Base-by-base conservation (phyloP, 768 basidiomycete species). In the Lactifluus hygrophoroides region DNA sequence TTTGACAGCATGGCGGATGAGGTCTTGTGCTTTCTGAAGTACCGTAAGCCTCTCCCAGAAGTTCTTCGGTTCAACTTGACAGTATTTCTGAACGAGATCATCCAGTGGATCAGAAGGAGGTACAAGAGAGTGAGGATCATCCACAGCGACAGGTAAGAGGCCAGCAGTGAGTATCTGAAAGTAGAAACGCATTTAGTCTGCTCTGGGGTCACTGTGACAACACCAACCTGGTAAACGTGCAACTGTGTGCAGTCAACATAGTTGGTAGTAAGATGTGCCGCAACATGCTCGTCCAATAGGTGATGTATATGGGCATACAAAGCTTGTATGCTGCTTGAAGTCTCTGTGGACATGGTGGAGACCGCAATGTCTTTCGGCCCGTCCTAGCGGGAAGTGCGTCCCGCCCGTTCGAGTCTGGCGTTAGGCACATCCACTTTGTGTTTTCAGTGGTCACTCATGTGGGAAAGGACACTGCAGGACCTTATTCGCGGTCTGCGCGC, bases 381-480 rank as follows among this genome's bases (percentile, higher is more conserved):
- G 21, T 44, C 30, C 52, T 34, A 1, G 32, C 27, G 27, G 38
- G n/a, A 5, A 10, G 32, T 10, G 32, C 5, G 32, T 32, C 32
- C 32, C 32, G 32, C 32, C n/a, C n/a, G n/a, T n/a, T n/a, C 8
- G 27, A 30, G 45, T 37, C 27, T 27, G 37, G 37, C 35, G 8
- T 25, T 43, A 49, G 45, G 38, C 40, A 23, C 19, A 49, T 43
- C 32, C 32, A n/a, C 32, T 53, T 28, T n/a, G n/a, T n/a, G n/a
- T n/a, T n/a, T 66, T 10, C 46, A 61, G 65, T 44, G 66, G 64
- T 44, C 68, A 61, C 48, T 40, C 46, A 97, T 96, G 94, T 96
- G 93, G 90, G 94, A 97, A 77, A 81, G 94, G 54, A 95, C 93
- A 6, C 80, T 97, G 9, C 90, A 95, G 68, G 94, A 95, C 73